Conservation (phyloP, 192 early-diverging fungal genomes). For the Backusella tarrabulga region DNA sequence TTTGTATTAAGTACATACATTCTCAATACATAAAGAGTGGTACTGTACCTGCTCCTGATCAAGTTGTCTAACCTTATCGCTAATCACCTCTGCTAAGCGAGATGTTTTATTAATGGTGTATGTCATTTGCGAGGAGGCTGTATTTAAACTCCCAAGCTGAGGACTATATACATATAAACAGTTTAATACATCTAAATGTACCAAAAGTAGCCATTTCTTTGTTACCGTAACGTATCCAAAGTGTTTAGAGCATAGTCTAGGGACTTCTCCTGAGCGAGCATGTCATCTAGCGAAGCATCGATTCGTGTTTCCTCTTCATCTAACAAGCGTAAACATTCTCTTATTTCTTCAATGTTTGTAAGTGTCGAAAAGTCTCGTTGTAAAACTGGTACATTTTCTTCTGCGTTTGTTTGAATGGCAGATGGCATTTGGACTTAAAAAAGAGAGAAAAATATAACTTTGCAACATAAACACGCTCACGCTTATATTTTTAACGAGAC, state of each 20-base stretch:
- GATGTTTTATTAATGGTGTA: conserved; percentile 65
- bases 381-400: background rate
- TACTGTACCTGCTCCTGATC: conserved; percentile 65
- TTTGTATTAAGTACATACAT: background rate
- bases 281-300: conserved; percentile 55
- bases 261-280: conserved; percentile 44
- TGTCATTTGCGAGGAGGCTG: conserved; percentile 45
- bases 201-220: background rate
- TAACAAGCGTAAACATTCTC: conserved; percentile 54
- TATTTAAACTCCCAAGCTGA: conserved; percentile 48
- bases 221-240: conserved; percentile 54
- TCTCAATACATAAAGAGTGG: background rate
- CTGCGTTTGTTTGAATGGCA: background rate
- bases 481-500: background rate
- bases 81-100: conserved; percentile 76
- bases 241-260: conserved; percentile 41
- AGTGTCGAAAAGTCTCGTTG: conserved; percentile 43
- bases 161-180: conserved; percentile 43
- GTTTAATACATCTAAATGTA: background rate
- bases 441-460: no score
- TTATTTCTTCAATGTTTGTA: conserved; percentile 61
- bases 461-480: background rate
- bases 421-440: background rate
- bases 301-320: conserved; percentile 63
- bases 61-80: conserved; percentile 79